Evolutionary conservation across 495 filamentous ascomycete species (phyloP), one percentile per base, ranked within the genome.

Genomic region (Penicillium maclennaniae): DNA sequence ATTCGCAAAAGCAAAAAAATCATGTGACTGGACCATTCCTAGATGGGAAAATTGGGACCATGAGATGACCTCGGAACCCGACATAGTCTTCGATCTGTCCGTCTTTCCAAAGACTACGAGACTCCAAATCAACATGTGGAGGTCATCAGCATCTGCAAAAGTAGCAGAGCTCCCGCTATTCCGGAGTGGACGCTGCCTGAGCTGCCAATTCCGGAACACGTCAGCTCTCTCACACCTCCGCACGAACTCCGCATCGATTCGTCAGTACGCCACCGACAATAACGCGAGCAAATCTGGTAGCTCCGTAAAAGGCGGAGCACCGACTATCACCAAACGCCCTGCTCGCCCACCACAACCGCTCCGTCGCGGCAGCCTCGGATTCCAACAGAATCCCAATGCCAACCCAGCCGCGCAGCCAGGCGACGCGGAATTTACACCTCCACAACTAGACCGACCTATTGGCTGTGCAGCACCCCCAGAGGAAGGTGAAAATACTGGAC

Each of bases 401-500:
- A 56, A 60, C 14, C 56, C 58, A 14, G 50, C 58, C 14, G 46
- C 58, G 23, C 54, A 69, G 59, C 65, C 69, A 16, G 79, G 82
- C 59, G 82, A 84, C 58, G 62, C 75, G 46, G 68, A 84, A 42
- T 87, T 87, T 66, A 81, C 78, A 15, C 89, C 87, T 19, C 84
- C 81, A 47, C 79, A 81, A 19, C 79, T 97, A 16, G 71, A 80
- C 44, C 83, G 89, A 21, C 92, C 93, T 25, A 88, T 98, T 54
- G 93, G 93, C 52, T 79, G 93, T 46, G 66, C 72, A 7, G 63
- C 78, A n/a, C 84, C 89, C 0, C 93, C 93, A 0, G 54, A 72
- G 31, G 74, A 83, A 27, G 91, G 88, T 43, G 79, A 96, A 62
- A 97, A 96, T 65, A 85, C 80, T 14, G 90, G 91, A 14, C 65